phyloP scores from a whole-genome alignment of 116 monocot genomes.

The Trichopus zeylanicus region DNA sequence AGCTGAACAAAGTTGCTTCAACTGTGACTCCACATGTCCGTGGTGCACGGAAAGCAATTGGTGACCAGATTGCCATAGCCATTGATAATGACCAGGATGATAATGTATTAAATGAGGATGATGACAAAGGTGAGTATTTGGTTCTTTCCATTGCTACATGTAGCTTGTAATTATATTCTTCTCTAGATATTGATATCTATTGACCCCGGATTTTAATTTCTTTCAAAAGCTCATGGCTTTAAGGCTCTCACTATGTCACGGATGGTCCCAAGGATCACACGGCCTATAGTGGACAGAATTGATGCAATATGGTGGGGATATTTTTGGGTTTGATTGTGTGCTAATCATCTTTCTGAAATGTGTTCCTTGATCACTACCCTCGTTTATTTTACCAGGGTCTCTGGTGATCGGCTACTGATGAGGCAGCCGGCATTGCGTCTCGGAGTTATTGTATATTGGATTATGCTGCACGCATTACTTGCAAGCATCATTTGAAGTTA shows the following conservation, averaged over 20 bases:
- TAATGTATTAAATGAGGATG: conserved; percentile 56
- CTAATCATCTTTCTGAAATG: conserved; percentile 4
- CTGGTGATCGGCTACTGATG: conserved; percentile 88
- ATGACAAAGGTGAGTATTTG: conserved; percentile 73
- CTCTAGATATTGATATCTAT: not conserved
- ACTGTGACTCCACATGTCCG: conserved; percentile 44
- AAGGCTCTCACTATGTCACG: conserved; percentile 85
- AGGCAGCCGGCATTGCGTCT: conserved; percentile 78
- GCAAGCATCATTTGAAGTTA: conserved; percentile 50
- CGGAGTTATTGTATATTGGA: conserved; percentile 79
- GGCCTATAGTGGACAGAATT: conserved; percentile 77
- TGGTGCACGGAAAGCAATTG: conserved; percentile 67
- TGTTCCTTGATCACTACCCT: not conserved
- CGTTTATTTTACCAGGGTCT: conserved; percentile 59
- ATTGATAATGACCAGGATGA: conserved; percentile 60
- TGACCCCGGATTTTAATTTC: conserved; percentile 6
- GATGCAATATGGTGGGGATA: conserved; percentile 79
- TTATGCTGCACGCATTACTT: conserved; percentile 75
- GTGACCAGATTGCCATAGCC: conserved; percentile 75
- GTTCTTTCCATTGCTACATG: not conserved
- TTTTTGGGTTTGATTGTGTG: not conserved
- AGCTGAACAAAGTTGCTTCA: conserved; percentile 53
- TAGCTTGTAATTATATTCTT: not conserved
- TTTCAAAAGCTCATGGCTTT: conserved; percentile 75
- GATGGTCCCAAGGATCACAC: conserved; percentile 69